Evolutionary conservation across 495 filamentous ascomycete species (phyloP), one percentile per base, ranked within the genome.

Genomic region (Aspergillus carlsbadensis): DNA sequence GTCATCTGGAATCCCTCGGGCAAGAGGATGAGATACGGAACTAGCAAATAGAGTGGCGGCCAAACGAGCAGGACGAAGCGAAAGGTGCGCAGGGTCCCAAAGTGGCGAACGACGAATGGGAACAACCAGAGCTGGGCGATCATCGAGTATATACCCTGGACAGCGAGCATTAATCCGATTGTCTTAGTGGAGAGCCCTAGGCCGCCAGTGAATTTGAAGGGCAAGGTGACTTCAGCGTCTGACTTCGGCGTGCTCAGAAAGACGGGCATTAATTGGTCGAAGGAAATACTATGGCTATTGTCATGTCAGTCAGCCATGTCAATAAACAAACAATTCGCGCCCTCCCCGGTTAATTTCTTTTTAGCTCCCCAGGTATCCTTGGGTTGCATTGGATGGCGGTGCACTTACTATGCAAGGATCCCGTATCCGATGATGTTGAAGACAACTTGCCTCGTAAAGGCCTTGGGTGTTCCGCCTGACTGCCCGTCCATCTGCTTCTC

Each of bases 131-230:
- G 77, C 49, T 95, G 93, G 26, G 87, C 84, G 36, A 87, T 65
- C 85, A 98, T 87, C 26, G 92, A 91, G 63, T 96, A 90, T 31
- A 90, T 68, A n/a, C 94, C 94, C 65, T 98, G 94, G 1, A 91
- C 77, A 14, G 94, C 87, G 10, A 98, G 79, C 68, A 98, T 88
- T 57, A 89, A 78, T 33, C 95, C 94, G 52, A 98, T 92, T 2
- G 82, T 83, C 69, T 90, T 88, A 20, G 89, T 91, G 34, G 85
- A 77, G 29, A 96, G 78, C 5, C 85, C 89, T 54, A 97, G 90
- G 10, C 94, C 94, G 50, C 91, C 91, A 6, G 83, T 85, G 65
- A 98, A 97, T 61, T 88, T 87, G 78, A 98, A 89, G 6, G 92
- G 92, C 18, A 95, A 78, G 10, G 81, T 74, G 6, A 83, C 77